Evolutionary conservation across 768 basidiomycete species (phyloP).

Genomic region (Lactifluus subvellereus): DNA sequence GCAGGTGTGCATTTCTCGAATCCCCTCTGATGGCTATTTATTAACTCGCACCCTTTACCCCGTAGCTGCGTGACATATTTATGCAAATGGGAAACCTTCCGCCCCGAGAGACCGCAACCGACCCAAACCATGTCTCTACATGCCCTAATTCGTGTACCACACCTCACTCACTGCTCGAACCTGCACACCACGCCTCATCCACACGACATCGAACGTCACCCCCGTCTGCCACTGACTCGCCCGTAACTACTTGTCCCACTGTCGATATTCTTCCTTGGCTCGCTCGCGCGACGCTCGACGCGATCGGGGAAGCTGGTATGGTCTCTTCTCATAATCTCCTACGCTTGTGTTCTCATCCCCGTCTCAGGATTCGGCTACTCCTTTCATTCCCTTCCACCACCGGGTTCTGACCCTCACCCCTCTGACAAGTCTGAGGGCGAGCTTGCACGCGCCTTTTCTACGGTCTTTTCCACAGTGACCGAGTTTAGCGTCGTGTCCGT

Average conservation of each 20-base stretch:
- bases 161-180: constrained; percentile 14
- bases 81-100: constrained; percentile 26
- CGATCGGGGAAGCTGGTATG: constrained; percentile 66
- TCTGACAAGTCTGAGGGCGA: constrained; percentile 38
- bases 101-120: not conserved
- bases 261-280: constrained; percentile 64
- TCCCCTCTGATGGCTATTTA: not conserved
- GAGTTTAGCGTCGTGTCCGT: constrained; percentile 49
- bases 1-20: constrained; percentile 31
- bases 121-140: not conserved
- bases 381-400: constrained; percentile 46
- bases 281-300: constrained; percentile 63
- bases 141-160: constrained; percentile 8
- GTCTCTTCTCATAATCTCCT: not conserved
- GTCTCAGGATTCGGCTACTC: constrained; percentile 47
- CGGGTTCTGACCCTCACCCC: constrained; percentile 33
- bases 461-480: constrained; percentile 49
- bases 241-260: constrained; percentile 21
- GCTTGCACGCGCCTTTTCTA: constrained; percentile 48
- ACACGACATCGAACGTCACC: constrained; percentile 3
- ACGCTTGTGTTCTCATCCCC: not conserved
- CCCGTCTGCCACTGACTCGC: constrained; percentile 14
- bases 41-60: not conserved
- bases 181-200: constrained; percentile 4
- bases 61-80: constrained; percentile 46